Conservation (phyloP, 164 flowering plant species). For the Saururus chinensis region DNA sequence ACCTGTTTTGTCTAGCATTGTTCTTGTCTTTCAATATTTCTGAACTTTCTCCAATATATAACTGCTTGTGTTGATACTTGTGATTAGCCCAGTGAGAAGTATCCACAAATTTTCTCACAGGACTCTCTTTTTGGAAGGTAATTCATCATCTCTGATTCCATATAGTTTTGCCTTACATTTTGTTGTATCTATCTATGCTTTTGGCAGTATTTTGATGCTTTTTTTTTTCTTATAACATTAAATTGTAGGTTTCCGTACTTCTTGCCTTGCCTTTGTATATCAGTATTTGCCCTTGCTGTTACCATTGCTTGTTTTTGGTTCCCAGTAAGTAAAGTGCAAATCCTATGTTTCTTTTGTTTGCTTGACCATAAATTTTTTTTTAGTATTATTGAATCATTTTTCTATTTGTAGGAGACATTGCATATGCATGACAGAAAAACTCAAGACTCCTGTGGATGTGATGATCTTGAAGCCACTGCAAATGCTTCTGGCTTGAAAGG, state of each 20-base stretch:
- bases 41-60: too few relatives aligned
- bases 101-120: constrained; percentile 33
- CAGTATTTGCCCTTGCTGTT: constrained; percentile 32
- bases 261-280: constrained; percentile 52
- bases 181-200: background rate
- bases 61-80: background rate
- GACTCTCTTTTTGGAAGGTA: constrained; percentile 51
- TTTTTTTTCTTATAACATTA: background rate
- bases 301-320: constrained; percentile 27
- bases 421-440: constrained; percentile 26
- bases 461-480: constrained; percentile 12
- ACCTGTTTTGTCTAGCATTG: too few relatives aligned
- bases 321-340: constrained; percentile 29
- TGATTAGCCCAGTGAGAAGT: constrained; percentile 56
- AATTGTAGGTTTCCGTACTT: constrained; percentile 56
- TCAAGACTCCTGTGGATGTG: constrained; percentile 6
- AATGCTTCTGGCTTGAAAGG: constrained; percentile 6
- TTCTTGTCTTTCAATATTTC: background rate
- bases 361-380: background rate
- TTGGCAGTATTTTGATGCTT: background rate
- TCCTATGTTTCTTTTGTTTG: background rate
- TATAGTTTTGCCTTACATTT: background rate
- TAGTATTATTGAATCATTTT: background rate
- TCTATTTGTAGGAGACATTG: constrained; percentile 43
- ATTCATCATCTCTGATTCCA: background rate